Conservation (phyloP, 1,284 basidiomycete species). For the Cryptococcus hybrid region DNA sequence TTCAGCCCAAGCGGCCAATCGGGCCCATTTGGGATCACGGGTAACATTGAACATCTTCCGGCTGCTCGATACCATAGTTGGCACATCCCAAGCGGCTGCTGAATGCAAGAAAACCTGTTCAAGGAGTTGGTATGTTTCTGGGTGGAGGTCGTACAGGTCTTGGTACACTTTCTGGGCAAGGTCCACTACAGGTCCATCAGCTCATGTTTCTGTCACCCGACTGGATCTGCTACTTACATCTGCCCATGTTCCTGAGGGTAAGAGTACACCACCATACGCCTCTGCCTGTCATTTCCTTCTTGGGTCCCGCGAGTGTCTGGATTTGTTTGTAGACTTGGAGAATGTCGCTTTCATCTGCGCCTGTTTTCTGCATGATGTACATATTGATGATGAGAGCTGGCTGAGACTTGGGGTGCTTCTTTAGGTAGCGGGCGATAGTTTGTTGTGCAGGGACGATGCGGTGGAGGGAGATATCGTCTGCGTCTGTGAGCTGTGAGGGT, state of each 20-base stretch:
- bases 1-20: slow-evolving; percentile 39
- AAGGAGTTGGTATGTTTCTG: slow-evolving; percentile 24
- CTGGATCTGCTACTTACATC: slow-evolving; percentile 25
- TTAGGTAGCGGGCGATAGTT: slow-evolving; percentile 28
- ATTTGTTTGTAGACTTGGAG: slow-evolving; percentile 24
- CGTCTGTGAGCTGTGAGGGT: background rate
- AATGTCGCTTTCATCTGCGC: slow-evolving; percentile 10
- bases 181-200: slow-evolving; percentile 22
- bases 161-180: slow-evolving; percentile 31
- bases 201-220: background rate
- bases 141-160: slow-evolving; percentile 23
- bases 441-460: slow-evolving; percentile 26
- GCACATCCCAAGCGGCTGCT: slow-evolving; percentile 26
- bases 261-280: slow-evolving; percentile 25
- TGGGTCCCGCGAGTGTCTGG: slow-evolving; percentile 12
- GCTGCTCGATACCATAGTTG: slow-evolving; percentile 24
- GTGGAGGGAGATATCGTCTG: slow-evolving; percentile 34
- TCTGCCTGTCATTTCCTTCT: slow-evolving; percentile 25
- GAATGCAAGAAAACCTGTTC: slow-evolving; percentile 41
- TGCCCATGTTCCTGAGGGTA: slow-evolving; percentile 25
- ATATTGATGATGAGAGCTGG: slow-evolving; percentile 40
- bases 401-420: slow-evolving; percentile 43
- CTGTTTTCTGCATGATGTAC: slow-evolving; percentile 25
- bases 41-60: slow-evolving; percentile 41
- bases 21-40: slow-evolving; percentile 34